Evolutionary conservation across 2,329 filamentous ascomycete genomes (phyloP), one percentile per base, ranked within the genome.

Genomic region (Pyricularia pennisetigena): DNA sequence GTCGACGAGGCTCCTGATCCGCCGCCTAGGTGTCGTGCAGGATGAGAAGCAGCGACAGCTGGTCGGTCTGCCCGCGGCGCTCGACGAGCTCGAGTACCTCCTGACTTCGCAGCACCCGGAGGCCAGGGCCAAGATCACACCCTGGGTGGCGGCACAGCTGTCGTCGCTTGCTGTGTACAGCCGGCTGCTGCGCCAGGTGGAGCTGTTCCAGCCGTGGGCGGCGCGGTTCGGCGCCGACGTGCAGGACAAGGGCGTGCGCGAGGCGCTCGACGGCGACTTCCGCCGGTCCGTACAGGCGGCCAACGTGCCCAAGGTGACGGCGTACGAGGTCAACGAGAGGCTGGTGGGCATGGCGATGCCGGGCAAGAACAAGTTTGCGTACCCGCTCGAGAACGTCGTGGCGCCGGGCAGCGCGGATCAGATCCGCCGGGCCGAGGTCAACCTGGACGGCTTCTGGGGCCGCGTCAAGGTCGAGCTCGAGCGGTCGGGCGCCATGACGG

Each of bases 81-180:
- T 71, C 26, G 70, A 71, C 66, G 67, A 70, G 67, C 67, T 71
- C 20, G 70, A 71, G 67, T 67, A 67, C 54, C 66, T 62, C 26
- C 57, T 67, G 20, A 35, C 30, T 8, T 41, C 65, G 1, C 24
- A 59, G 49, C 28, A 63, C 16, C 16, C 41, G 9, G 61, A 65
- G 10, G 49, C 67, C 16, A 35, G 28, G 24, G 35, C 7, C n/a
- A 30, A 54, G 16, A 62, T 69, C 24, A 66, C 68, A 6, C 35
- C 69, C 28, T 71, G 68, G 68, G 57, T 69, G 0, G 66, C 67
- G 1, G 64, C 68, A 30, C 67, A 71, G 41, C 30, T 71, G 14
- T 30, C 68, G 10, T 68, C 67, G 2, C 66, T 71, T 7, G 59
- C 68, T 0, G 65, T 71, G 23, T 67, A 68, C 10, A 67, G 69